Percentiles rank a stretch among this genome's conserved stretches.
Conservation (phyloP, 2,329 filamentous ascomycete species). For the Fusarium sp. region DNA sequence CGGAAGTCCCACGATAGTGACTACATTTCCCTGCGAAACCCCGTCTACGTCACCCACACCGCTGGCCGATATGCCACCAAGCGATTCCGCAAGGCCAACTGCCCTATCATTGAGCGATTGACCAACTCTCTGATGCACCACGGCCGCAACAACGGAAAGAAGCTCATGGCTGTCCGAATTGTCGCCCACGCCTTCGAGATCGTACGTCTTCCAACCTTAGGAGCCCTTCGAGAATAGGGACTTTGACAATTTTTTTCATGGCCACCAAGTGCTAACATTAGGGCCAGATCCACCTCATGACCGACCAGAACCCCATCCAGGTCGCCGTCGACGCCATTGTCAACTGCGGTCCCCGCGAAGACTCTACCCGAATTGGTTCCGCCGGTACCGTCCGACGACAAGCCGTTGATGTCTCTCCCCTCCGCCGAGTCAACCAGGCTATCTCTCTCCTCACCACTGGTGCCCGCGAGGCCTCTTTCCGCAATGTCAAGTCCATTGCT, state of each 20-base stretch:
- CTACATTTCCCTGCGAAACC: conserved; percentile 99
- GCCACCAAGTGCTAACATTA: conserved; percentile 47
- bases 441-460: conserved; percentile 99
- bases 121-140: conserved; percentile 99
- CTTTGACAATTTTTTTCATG: conserved; percentile 9
- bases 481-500: conserved; percentile 99
- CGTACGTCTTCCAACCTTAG: conserved; percentile 72
- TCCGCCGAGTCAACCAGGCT: conserved; percentile 99
- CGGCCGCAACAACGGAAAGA: conserved; percentile 99
- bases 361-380: conserved; percentile 99
- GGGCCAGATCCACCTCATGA: conserved; percentile 97
- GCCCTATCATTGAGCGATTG: conserved; percentile 99
- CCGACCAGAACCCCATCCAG: conserved; percentile 99
- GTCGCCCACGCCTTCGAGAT: conserved; percentile 99
- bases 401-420: conserved; percentile 99
- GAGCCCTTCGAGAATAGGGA: conserved; percentile 7
- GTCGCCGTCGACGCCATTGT: conserved; percentile 99
- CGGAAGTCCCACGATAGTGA: conserved; percentile 72
- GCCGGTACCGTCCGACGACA: conserved; percentile 99
- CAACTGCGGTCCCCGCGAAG: conserved; percentile 99
- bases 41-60: conserved; percentile 99
- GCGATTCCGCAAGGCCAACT: conserved; percentile 99
- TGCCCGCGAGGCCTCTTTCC: conserved; percentile 98
- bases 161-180: conserved; percentile 99
- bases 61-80: conserved; percentile 98